These are phyloP conservation scores for Hydrangea macrophylla DNA, from an alignment of 148 eudicot species.

Conservation along the genomic window DNA sequence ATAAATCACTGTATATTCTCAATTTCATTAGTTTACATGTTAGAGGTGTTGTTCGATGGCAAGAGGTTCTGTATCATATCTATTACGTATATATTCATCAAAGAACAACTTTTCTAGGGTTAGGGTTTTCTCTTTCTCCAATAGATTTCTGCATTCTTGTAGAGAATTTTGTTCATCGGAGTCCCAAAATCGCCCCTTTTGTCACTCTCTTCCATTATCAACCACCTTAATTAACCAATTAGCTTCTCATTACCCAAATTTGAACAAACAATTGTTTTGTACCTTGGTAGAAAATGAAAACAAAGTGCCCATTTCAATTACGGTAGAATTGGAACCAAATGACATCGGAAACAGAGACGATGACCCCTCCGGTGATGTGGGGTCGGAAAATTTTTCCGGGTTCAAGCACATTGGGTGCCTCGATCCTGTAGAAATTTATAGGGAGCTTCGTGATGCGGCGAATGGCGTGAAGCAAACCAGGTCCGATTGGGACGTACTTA, in stretches of 20 bases:
- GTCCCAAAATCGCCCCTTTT: background rate
- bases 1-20: background rate
- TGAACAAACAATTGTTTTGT: slow-evolving; percentile 9
- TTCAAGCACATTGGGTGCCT: slow-evolving; percentile 31
- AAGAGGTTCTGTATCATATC: slow-evolving; percentile 28
- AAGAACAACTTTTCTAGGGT: slow-evolving; percentile 13
- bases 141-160: slow-evolving; percentile 9
- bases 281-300: slow-evolving; percentile 19
- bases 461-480: slow-evolving; percentile 21
- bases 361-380: slow-evolving; percentile 1
- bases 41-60: slow-evolving; percentile 22
- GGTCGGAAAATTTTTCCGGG: slow-evolving; percentile 12
- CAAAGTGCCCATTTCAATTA: background rate
- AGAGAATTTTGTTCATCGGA: background rate
- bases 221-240: slow-evolving; percentile 5
- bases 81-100: slow-evolving; percentile 22
- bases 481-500: slow-evolving; percentile 44
- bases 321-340: background rate
- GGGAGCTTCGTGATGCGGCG: slow-evolving; percentile 41
- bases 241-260: background rate
- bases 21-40: background rate
- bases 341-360: background rate
- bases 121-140: slow-evolving; percentile 16
- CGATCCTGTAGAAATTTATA: slow-evolving; percentile 75
- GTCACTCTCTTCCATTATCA: slow-evolving; percentile 3